Percentiles rank a stretch among this genome's conserved stretches.
These are phyloP conservation scores for Oehlia diaphana DNA, from an alignment of 192 early-diverging fungal genomes.

Conservation along the genomic window DNA sequence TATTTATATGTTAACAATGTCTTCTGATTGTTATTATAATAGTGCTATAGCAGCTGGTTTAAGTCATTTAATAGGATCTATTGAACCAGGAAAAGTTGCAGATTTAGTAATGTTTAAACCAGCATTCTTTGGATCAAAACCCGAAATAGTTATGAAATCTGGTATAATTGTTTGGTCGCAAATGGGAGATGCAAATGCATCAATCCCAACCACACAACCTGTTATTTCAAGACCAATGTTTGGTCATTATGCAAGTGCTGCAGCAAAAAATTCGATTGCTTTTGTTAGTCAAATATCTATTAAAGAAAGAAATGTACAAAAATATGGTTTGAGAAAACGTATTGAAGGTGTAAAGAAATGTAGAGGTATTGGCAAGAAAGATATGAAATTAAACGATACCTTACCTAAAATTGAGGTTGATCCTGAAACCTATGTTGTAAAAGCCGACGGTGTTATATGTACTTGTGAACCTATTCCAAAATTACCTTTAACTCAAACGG, in stretches of 20 bases:
- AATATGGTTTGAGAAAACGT: slow-evolving; percentile 68
- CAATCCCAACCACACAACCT: slow-evolving; percentile 94
- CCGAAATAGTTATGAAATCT: slow-evolving; percentile 84
- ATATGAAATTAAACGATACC: slow-evolving; percentile 84
- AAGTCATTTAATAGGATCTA: slow-evolving; percentile 85
- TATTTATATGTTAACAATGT: background rate
- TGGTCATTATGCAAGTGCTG: slow-evolving; percentile 64
- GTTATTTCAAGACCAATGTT: slow-evolving; percentile 85
- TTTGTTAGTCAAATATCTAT: slow-evolving; percentile 84
- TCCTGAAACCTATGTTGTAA: slow-evolving; percentile 90
- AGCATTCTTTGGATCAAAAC: slow-evolving; percentile 86
- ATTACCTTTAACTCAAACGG: slow-evolving; percentile 71
- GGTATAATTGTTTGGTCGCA: slow-evolving; percentile 81
- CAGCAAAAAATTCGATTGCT: slow-evolving; percentile 62
- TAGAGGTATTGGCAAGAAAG: slow-evolving; percentile 74
- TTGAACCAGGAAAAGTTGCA: slow-evolving; percentile 93
- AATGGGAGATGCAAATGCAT: slow-evolving; percentile 95
- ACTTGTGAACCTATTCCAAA: slow-evolving; percentile 65
- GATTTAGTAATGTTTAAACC: slow-evolving; percentile 89
- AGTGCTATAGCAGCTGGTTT: slow-evolving; percentile 88
- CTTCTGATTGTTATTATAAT: slow-evolving; percentile 2
- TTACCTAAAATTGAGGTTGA: slow-evolving; percentile 82
- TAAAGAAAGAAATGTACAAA: slow-evolving; percentile 49
- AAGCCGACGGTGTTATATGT: slow-evolving; percentile 67
- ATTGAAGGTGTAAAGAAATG: slow-evolving; percentile 74